Base-by-base conservation (phyloP, 768 basidiomycete genomes). In the Trametes cingulata region DNA sequence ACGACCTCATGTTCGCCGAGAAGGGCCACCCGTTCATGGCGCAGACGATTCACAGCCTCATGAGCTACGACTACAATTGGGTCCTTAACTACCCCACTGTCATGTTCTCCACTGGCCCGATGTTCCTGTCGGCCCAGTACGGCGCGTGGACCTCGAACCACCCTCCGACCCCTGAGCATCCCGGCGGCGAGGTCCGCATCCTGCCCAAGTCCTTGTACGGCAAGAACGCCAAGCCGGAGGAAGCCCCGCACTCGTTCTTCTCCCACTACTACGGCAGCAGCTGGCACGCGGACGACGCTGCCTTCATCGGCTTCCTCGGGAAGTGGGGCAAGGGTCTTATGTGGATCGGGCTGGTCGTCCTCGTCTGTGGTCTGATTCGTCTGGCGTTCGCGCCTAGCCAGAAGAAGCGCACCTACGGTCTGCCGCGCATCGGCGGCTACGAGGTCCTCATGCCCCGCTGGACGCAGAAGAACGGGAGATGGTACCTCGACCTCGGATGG, bases 51-150 rank as follows among this genome's bases (percentile, higher is more conserved):
- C 90, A 95, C 76, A 93, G 90, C 72, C 84, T 98, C 60, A 81
- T 86, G 68, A 87, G 87, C 20, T 99, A 96, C 71, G 93, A 98
- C 76, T 93, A 96, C 72, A 84, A 86, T 52, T 99, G 93, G 87
- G 73, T 97, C 54, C 85, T 95, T 71, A 97, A 98, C 75, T 99
- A 99, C 67, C 97, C 97, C 33, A 99, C 97, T 25, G 97, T 99
- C 78, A 99, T 99, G 97, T 99, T 99, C 76, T 94, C 94, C 53
- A 99, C 97, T 0, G 96, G 96, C 1, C 97, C 97, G 68, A 99
- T 99, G 97, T 99, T 98, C 76, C 77, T 99, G 13, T 98, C 95
- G 0, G 87, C 89, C 2, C 93, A 97, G 71, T 96, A 96, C 73
- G 91, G 93, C 41, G 80, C 95, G 52, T 98, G 91, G 75, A 82